phyloP scores from a whole-genome alignment of 495 filamentous ascomycete genomes.

The Geoglossum glabrum region DNA sequence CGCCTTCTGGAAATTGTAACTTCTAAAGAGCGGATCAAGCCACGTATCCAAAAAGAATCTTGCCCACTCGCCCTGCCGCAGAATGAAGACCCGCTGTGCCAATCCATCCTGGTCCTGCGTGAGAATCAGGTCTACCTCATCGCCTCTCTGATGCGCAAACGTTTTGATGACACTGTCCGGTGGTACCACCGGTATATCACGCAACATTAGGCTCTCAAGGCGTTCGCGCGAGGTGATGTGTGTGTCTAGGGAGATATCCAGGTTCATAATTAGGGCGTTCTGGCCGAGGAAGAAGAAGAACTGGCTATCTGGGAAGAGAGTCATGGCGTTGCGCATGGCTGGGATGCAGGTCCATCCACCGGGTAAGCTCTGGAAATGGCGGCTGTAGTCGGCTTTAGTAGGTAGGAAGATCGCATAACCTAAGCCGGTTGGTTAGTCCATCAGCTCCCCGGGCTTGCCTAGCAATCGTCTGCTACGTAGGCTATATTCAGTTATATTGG shows the following conservation, averaged over 20 bases:
- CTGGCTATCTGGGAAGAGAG: conserved; percentile 45
- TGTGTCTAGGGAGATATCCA: conserved; percentile 40
- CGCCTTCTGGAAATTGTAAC: conserved; percentile 88
- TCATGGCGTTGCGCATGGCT: conserved; percentile 79
- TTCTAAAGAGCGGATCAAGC: conserved; percentile 86
- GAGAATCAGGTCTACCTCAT: conserved; percentile 63
- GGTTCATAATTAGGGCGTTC: conserved; percentile 81
- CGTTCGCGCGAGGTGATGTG: conserved; percentile 45
- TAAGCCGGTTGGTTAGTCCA: conserved; percentile 16
- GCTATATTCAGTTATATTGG: neutral
- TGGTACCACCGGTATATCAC: conserved; percentile 71
- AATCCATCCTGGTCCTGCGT: conserved; percentile 77
- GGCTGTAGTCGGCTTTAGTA: conserved; percentile 54
- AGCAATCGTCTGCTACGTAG: neutral
- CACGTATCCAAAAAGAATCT: conserved; percentile 85
- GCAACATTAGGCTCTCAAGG: conserved; percentile 65
- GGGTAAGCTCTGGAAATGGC: conserved; percentile 42
- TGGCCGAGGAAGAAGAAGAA: conserved; percentile 76
- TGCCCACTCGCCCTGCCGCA: conserved; percentile 74
- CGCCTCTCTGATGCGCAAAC: conserved; percentile 54
- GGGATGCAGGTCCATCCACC: conserved; percentile 60
- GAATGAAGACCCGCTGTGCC: conserved; percentile 51
- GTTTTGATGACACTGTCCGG: conserved; percentile 95
- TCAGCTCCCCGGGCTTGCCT: conserved; percentile 3
- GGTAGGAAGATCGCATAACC: conserved; percentile 79